A percentile compares a stretch with the other conserved stretches of the same genome.
Evolutionary conservation across 2,329 filamentous ascomycete species (phyloP).

Genomic region (Clonostachys chloroleuca): DNA sequence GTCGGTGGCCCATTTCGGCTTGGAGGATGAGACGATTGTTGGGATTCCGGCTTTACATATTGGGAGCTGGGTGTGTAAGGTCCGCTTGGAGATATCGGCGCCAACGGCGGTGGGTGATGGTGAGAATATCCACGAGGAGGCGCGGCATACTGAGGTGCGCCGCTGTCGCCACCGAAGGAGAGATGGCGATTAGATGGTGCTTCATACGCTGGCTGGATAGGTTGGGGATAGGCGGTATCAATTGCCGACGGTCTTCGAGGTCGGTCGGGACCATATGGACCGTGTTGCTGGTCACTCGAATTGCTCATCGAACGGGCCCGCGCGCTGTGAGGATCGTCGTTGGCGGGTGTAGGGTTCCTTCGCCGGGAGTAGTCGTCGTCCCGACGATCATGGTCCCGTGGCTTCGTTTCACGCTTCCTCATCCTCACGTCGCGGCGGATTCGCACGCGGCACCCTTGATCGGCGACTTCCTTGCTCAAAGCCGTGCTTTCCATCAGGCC

Average conservation of each 20-base stretch:
- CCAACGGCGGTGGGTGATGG: slow-evolving; percentile 20
- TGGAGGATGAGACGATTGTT: slow-evolving; percentile 26
- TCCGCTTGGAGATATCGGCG: slow-evolving; percentile 23
- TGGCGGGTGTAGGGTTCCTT: slow-evolving; percentile 26
- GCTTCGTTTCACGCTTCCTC: slow-evolving; percentile 76
- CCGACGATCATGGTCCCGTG: slow-evolving; percentile 50
- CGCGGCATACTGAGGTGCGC: slow-evolving; percentile 27
- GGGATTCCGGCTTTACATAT: slow-evolving; percentile 29
- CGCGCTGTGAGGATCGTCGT: slow-evolving; percentile 19
- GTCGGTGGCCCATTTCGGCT: slow-evolving; percentile 18
- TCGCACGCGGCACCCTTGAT: slow-evolving; percentile 93
- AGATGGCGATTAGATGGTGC: slow-evolving; percentile 19
- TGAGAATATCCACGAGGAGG: slow-evolving; percentile 31
- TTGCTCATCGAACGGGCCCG: slow-evolving; percentile 59
- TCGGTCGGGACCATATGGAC: slow-evolving; percentile 31
- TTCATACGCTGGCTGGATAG: slow-evolving; percentile 20
- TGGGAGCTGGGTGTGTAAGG: slow-evolving; percentile 27
- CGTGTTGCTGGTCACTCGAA: slow-evolving; percentile 41
- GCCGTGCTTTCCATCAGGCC: slow-evolving; percentile 85
- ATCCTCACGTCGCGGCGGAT: slow-evolving; percentile 93
- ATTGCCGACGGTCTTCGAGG: slow-evolving; percentile 42
- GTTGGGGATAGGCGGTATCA: slow-evolving; percentile 29
- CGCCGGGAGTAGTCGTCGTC: slow-evolving; percentile 55
- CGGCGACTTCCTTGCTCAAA: slow-evolving; percentile 85
- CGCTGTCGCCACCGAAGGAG: slow-evolving; percentile 28